These are phyloP conservation scores for Aspergillus baeticus DNA, from an alignment of 495 filamentous ascomycete genomes.

Conservation along the genomic window DNA sequence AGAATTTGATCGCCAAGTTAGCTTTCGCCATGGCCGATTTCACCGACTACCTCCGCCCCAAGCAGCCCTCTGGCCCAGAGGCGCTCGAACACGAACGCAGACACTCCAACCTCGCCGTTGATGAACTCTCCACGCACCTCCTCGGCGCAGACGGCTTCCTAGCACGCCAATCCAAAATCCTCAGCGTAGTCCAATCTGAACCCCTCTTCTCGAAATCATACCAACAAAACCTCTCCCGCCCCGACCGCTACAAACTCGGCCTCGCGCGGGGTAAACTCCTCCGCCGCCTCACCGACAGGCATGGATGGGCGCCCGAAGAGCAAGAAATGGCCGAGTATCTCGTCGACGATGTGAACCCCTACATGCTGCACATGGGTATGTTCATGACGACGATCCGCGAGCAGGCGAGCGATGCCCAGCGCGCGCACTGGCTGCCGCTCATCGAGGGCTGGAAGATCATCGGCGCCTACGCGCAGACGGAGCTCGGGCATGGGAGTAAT, in stretches of 20 bases:
- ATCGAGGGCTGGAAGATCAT: slow-evolving; percentile 44
- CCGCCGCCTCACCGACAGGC: slow-evolving; percentile 35
- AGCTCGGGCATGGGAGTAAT: slow-evolving; percentile 50
- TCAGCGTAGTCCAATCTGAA: slow-evolving; percentile 35
- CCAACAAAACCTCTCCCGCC: slow-evolving; percentile 44
- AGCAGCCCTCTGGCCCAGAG: slow-evolving; percentile 32
- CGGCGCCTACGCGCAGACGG: slow-evolving; percentile 47
- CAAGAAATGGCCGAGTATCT: slow-evolving; percentile 47
- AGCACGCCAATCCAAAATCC: slow-evolving; percentile 38
- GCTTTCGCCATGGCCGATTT: slow-evolving; percentile 46
- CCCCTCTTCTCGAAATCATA: slow-evolving; percentile 41
- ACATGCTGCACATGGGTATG: slow-evolving; percentile 30
- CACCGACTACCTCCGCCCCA: slow-evolving; percentile 42
- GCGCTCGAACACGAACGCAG: slow-evolving; percentile 38
- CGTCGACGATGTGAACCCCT: slow-evolving; percentile 28
- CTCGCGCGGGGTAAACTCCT: slow-evolving; percentile 48
- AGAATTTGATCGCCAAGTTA: neutral
- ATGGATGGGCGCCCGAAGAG: slow-evolving; percentile 42
- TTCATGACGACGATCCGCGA: slow-evolving; percentile 40
- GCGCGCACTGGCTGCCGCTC: slow-evolving; percentile 42
- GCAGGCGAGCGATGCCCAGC: slow-evolving; percentile 44
- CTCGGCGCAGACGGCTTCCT: slow-evolving; percentile 40
- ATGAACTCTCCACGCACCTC: slow-evolving; percentile 40
- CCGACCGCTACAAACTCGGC: slow-evolving; percentile 45
- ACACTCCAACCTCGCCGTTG: slow-evolving; percentile 33